Evolutionary conservation across 192 early-diverging fungal species (phyloP), one percentile per base, ranked within the genome.

Genomic region (Backusella westeae): DNA sequence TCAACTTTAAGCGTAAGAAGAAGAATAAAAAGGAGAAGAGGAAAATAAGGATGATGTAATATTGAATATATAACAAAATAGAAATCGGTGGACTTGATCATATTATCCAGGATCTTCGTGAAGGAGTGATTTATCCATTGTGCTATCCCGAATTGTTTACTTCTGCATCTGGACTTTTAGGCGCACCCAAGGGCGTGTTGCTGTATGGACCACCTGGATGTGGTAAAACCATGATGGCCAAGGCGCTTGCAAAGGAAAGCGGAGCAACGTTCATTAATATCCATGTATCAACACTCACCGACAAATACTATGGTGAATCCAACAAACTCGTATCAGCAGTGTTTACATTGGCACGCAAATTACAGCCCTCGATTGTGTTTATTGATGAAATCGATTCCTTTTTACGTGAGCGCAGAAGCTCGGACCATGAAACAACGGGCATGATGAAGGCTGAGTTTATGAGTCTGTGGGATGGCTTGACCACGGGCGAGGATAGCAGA

Each of bases 381-480:
- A 99, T 99, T 83, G 98, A 99, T 84, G 98, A 99, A 81, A 98
- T 99, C 67, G 98, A 99, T 80, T 94, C 94, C 19, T 98, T 99
- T 81, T 80, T 99, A 76, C 89, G 96, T n/a, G 96, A 98, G 67
- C 89, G 96, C 38, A 81, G 87, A 76, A 93, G 88, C 49, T 91
- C 87, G 52, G 98, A 99, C 82, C 96, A 99, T 76, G 98, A 99
- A 82, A 95, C 95, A 56, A 98, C 95, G 49, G 87, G 90, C 56
- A 98, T 98, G 89, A 99, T 99, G 97, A 99, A 99, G 87, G 97
- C 98, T n/a, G 98, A 98, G 86, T 99, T 98, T 82, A 98, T 99
- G 96, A 92, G 91, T 67, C 88, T 99, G 78, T 99, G 98, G 98
- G 98, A 99, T 82, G 98, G 98, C 7, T 83, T 99, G 72, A 91